Evolutionary conservation across 805 yeast species (phyloP).

Genomic region (Starmerella riodocensis): DNA sequence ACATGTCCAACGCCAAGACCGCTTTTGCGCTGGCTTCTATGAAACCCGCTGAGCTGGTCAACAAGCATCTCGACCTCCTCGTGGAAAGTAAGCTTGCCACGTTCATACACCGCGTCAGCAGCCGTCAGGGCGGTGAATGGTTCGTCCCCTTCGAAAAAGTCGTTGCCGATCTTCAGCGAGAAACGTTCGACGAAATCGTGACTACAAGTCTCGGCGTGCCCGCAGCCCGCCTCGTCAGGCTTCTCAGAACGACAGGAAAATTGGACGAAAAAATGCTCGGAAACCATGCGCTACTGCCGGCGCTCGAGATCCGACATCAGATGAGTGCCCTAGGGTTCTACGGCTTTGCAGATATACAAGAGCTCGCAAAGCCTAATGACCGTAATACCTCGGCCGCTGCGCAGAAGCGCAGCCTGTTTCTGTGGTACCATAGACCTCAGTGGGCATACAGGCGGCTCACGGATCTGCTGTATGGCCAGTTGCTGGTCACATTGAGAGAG

Average conservation of each 20-base stretch:
- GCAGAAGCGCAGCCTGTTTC: constrained; percentile 52
- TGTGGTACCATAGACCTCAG: constrained; percentile 57
- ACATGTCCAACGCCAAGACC: not conserved
- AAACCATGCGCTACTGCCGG: constrained; percentile 61
- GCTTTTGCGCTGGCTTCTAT: not conserved
- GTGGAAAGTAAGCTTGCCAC: constrained; percentile 38
- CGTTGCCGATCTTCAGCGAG: constrained; percentile 22
- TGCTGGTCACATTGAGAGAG: constrained; percentile 34
- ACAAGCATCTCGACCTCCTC: constrained; percentile 58
- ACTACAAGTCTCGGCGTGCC: constrained; percentile 32
- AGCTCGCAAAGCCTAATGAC: constrained; percentile 82
- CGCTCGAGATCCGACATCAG: constrained; percentile 59
- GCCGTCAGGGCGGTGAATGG: constrained; percentile 40
- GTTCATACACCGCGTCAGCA: constrained; percentile 44
- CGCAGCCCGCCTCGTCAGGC: constrained; percentile 61
- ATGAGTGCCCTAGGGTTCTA: constrained; percentile 51
- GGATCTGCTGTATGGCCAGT: constrained; percentile 36
- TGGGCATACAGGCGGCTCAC: constrained; percentile 38
- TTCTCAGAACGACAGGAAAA: constrained; percentile 54
- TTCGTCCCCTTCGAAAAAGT: constrained; percentile 28
- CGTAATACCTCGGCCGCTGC: constrained; percentile 44
- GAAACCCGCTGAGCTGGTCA: constrained; percentile 28
- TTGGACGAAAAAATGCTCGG: constrained; percentile 78
- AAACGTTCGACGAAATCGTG: constrained; percentile 28
- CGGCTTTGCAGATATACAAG: constrained; percentile 77